phyloP scores from a whole-genome alignment of 78 protist species.

The Dictyostelium purpureum region DNA sequence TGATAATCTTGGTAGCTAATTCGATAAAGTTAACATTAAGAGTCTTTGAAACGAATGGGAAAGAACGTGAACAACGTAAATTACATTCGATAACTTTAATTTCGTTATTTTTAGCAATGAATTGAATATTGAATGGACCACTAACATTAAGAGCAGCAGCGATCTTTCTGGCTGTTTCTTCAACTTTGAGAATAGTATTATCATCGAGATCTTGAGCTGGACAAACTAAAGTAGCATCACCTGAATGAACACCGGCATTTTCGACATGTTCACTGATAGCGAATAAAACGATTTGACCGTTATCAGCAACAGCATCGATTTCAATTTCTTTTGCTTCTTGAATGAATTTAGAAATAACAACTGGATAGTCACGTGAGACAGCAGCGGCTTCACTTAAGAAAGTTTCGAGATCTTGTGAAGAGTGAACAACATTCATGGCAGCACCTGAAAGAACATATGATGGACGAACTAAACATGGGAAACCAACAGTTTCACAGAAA shows the following conservation, averaged over 20 bases:
- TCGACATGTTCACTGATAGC: slow-evolving; percentile 98
- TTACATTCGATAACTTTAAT: slow-evolving; percentile 97
- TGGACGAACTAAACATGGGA: slow-evolving; percentile 97
- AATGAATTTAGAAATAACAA: slow-evolving; percentile 96
- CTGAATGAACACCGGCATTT: slow-evolving; percentile 99
- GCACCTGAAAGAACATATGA: slow-evolving; percentile 97
- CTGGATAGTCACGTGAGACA: slow-evolving; percentile 91
- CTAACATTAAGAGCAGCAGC: slow-evolving; percentile 90
- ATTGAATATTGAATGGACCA: slow-evolving; percentile 98
- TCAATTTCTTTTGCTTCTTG: slow-evolving; percentile 97
- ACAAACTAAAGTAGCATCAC: slow-evolving; percentile 98
- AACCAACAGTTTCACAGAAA: slow-evolving; percentile 92
- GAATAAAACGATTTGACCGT: slow-evolving; percentile 91
- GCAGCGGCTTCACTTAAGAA: slow-evolving; percentile 91
- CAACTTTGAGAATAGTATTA: slow-evolving; percentile 78
- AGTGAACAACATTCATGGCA: slow-evolving; percentile 96
- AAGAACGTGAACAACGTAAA: slow-evolving; percentile 95
- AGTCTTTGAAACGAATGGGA: slow-evolving; percentile 96
- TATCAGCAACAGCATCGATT: slow-evolving; percentile 95
- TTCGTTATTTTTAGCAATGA: slow-evolving; percentile 93
- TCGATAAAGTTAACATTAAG: slow-evolving; percentile 87
- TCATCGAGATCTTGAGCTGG: slow-evolving; percentile 94
- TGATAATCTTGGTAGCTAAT: slow-evolving; percentile 90
- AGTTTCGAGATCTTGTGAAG: slow-evolving; percentile 83
- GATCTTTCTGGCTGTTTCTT: slow-evolving; percentile 77